Percentiles rank a stretch among this genome's conserved stretches.
phyloP scores from a whole-genome alignment of 306 rosid genomes.

The Quercus mongolica region DNA sequence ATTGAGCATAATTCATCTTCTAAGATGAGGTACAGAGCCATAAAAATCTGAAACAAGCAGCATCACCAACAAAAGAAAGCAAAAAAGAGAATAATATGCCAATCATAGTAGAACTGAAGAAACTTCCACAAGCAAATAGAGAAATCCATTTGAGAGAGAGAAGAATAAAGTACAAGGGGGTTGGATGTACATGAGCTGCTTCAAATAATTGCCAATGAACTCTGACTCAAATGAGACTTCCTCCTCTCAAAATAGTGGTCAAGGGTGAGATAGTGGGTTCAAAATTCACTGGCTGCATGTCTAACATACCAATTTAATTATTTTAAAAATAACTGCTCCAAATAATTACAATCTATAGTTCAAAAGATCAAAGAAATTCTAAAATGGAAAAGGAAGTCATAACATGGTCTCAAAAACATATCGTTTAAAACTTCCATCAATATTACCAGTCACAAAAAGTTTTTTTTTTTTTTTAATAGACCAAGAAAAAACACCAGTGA shows the following conservation, averaged over 20 bases:
- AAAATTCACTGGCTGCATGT: too few relatives aligned
- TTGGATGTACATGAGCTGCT: not conserved
- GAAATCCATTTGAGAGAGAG: not conserved
- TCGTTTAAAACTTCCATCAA: not conserved
- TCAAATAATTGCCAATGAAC: not conserved
- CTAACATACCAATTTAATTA: too few relatives aligned
- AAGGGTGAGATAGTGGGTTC: too few relatives aligned
- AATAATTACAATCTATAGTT: not conserved
- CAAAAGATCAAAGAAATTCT: not conserved
- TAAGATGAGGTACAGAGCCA: not conserved
- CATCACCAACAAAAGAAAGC: too few relatives aligned
- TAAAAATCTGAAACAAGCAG: not conserved
- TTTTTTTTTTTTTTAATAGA: too few relatives aligned
- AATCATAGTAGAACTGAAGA: not conserved
- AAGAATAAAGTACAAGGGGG: not conserved
- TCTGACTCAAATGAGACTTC: too few relatives aligned
- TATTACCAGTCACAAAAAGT: not conserved
- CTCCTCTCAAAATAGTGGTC: too few relatives aligned
- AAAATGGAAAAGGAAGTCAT: not conserved
- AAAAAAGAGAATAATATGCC: too few relatives aligned
- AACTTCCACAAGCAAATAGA: not conserved
- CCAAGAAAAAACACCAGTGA: not conserved
- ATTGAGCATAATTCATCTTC: not conserved
- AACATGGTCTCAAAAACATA: not conserved
- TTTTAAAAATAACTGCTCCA: not conserved